A percentile compares a stretch with the other conserved stretches of the same genome.
phyloP scores from a whole-genome alignment of 768 basidiomycete genomes.

The Tricholoma matsutake region DNA sequence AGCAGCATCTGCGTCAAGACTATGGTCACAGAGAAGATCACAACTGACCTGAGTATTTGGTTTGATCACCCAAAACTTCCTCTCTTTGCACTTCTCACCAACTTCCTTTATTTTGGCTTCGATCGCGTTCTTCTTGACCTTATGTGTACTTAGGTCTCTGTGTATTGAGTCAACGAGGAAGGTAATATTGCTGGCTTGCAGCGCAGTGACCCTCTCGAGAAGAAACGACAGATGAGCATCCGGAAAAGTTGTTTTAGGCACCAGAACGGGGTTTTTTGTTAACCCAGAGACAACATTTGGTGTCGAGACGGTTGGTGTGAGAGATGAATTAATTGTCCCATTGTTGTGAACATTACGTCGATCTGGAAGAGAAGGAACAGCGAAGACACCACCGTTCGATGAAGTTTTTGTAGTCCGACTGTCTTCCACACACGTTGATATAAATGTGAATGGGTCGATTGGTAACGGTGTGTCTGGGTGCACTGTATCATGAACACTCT shows the following conservation, averaged over 20 bases:
- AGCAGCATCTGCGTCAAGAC: constrained; percentile 5
- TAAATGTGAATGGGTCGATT: constrained; percentile 76
- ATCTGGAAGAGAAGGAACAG: constrained; percentile 45
- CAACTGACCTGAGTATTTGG: constrained; percentile 28
- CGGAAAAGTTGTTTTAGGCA: constrained; percentile 64
- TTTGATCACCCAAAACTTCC: constrained; percentile 74
- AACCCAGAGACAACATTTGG: constrained; percentile 11
- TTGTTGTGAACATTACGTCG: constrained; percentile 22
- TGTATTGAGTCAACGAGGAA: constrained; percentile 72
- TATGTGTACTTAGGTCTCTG: constrained; percentile 63
- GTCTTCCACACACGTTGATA: constrained; percentile 47
- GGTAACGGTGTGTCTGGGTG: constrained; percentile 66
- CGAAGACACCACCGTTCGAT: constrained; percentile 35
- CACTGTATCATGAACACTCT: constrained; percentile 3
- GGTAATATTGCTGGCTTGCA: constrained; percentile 60
- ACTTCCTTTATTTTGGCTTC: constrained; percentile 80
- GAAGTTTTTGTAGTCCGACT: constrained; percentile 23
- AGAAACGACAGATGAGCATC: constrained; percentile 59
- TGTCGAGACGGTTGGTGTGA: constrained; percentile 11
- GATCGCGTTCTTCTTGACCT: constrained; percentile 81
- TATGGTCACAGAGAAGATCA: not conserved
- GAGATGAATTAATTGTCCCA: constrained; percentile 11
- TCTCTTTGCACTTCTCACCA: constrained; percentile 68
- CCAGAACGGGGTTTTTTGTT: constrained; percentile 28
- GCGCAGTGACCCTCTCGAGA: constrained; percentile 56